Evolutionary conservation across 2,329 filamentous ascomycete genomes (phyloP), one percentile per base, ranked within the genome.

Genomic region (Capronia coronata): DNA sequence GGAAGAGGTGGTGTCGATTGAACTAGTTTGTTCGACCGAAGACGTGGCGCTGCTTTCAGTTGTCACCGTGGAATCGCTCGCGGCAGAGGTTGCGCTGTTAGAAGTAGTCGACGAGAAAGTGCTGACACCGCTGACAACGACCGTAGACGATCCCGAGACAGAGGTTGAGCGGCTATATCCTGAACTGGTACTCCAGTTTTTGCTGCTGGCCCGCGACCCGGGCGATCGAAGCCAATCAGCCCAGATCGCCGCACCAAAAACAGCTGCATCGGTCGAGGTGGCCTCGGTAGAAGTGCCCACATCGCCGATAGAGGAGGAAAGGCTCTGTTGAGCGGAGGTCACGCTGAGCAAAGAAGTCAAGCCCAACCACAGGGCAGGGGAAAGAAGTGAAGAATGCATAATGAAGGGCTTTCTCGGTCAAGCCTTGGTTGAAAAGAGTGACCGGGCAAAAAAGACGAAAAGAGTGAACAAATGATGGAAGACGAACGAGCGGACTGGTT

Each of bases 311-410:
- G 13, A 23, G 14, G 48, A 43, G 21, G 25, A 7, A 18, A 42
- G 35, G 11, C 45, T 5, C 30, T 34, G 30, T 13, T 37, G 46
- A 13, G 55, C 49, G 32, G 43, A 46, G 16, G 43, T 37, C 13
- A 46, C 22, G 30, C 51, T 45, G 21, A 55, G 19, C 13, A 55
- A n/a, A 11, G 44, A 38, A 22, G 48, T 30, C 43, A 57, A 37
- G 40, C 46, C 49, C 22, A 54, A 23, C 47, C 47, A 50, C 35
- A 56, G 18, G 52, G 46, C 46, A 8, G 49, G 44, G n/a, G 55
- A 49, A 42, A 57, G 22, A 30, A 57, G 46, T 13, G 52, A 34
- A 37, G 55, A 55, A 48, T 39, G 55, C 55, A 57, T 57, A 4
- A 42, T 48, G 46, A 40, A 18, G 1, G 11, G 45, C 11, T 13